Evolutionary conservation across 2,329 filamentous ascomycete species (phyloP), one percentile per base, ranked within the genome.

Genomic region (Myriangium duriaei): DNA sequence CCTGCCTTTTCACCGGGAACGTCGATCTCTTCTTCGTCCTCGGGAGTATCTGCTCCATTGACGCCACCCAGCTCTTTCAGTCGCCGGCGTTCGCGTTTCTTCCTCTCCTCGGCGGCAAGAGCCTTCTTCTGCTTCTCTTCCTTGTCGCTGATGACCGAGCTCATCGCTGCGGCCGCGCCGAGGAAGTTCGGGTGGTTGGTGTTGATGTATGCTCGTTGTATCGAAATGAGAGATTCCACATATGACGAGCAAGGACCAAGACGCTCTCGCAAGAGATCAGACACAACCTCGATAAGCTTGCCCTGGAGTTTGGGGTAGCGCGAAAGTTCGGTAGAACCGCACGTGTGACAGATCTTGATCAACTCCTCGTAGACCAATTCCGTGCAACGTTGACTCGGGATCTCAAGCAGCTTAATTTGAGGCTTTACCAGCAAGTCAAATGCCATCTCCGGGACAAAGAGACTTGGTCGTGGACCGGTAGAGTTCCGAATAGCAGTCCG

Each of bases 171-270:
- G 14, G 91, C 88, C 11, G 91, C 91, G 31, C 91, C 91, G 11
- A 96, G 74, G 66, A 98, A 98, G 61, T 98, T 98, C 34, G 91
- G 91, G 57, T 98, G 91, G 55, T 98, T 98, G 30, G 91, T 98
- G 66, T 98, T 98, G 64, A 98, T 96, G 62, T 98, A 98, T 13
- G 91, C 91, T 48, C 91, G 76, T 62, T 98, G 91, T 43, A 98
- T 98, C 16, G 91, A 81, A 48, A 98, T 98, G 45, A 98, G 70
- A 29, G 88, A 96, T 60, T 95, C 91, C 30, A 98, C 91, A 49
- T 98, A 98, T 37, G 64, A 72, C 2, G 88, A 93, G 40, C 82
- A 78, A 9, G 91, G 91, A 2, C 91, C 91, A 4, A 98, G 70
- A 43, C 88, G 76, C 63, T 98, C 91, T 39, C 91, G 79, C 36